Base-by-base conservation (phyloP, 106 monocot genomes). In the Posidonia australis region DNA sequence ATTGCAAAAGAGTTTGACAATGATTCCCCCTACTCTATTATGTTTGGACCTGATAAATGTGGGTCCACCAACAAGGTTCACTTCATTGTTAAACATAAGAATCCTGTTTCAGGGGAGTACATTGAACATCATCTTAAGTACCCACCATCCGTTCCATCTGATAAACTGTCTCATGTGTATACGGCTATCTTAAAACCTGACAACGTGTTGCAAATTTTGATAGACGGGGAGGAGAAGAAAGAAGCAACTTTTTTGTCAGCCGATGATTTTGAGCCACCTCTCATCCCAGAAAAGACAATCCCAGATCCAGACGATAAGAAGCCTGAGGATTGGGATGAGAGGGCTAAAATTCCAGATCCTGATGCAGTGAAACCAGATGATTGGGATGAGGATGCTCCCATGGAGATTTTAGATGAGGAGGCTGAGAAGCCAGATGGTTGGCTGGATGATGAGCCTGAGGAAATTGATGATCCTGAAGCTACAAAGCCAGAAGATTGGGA, bases 261-360 rank as follows among this genome's bases (percentile, higher is more conserved):
- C 28, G 91, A 92, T 67, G 79, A 86, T 57, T 86, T 92, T 73
- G 91, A 86, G 31, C 91, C 91, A 30, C 54, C 91, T 54, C 64
- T 86, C n/a, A 76, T 86, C 49, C 91, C 91, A 43, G 59, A 83
- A 7, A 77, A 84, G 75, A 86, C 79, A 1, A 92, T 92, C 58
- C 77, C 91, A 19, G 91, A 92, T 64, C 91, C 86, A 23, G 79
- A 92, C 44, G 91, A 92, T 44, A 86, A 86, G 71, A 92, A 92
- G 59, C 91, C 91, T 23, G 91, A 92, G 43, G 91, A 92, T 43
- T 92, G 91, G 91, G 91, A 92, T 65, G 91, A 92, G 78, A 74
- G 81, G 17, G 75, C 83, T 26, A 86, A 92, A 65, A 86, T 86
- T 66, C 77, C 86, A 0, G 91, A 92, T 47, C 67, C 86, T 25